phyloP scores from a whole-genome alignment of 805 yeast species.

The Groenewaldozyma tartarivorans region DNA sequence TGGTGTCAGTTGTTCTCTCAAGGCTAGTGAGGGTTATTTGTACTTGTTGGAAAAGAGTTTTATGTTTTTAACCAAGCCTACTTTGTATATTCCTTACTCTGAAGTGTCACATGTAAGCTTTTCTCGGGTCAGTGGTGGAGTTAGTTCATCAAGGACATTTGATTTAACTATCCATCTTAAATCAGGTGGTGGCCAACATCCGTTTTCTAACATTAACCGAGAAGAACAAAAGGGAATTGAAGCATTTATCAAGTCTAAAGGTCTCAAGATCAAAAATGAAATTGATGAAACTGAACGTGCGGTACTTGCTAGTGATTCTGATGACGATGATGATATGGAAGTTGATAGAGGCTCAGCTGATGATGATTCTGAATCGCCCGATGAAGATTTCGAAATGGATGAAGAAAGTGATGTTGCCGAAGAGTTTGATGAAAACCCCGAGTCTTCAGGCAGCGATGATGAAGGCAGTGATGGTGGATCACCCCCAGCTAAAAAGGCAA shows the following conservation, averaged over 20 bases:
- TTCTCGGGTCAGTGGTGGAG: conserved; percentile 79
- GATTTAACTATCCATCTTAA: conserved; percentile 75
- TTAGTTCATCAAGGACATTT: conserved; percentile 75
- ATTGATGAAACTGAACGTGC: conserved; percentile 79
- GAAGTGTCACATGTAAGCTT: conserved; percentile 72
- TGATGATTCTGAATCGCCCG: conserved; percentile 58
- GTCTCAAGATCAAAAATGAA: conserved; percentile 75
- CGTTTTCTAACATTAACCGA: conserved; percentile 79
- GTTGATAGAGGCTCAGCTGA: conserved; percentile 65
- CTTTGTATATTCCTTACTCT: conserved; percentile 77
- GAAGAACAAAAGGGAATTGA: conserved; percentile 83
- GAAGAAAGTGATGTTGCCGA: conserved; percentile 64
- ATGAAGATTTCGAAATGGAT: conserved; percentile 71
- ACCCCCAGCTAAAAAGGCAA: conserved; percentile 6
- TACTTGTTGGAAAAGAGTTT: conserved; percentile 90
- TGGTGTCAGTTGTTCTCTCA: conserved; percentile 83
- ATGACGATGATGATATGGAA: conserved; percentile 37
- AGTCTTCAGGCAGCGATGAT: conserved; percentile 22
- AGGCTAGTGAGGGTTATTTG: conserved; percentile 90
- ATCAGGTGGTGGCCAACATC: conserved; percentile 53
- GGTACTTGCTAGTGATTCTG: conserved; percentile 58
- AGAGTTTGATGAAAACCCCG: conserved; percentile 53
- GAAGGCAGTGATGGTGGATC: conserved; percentile 16
- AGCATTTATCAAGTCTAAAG: conserved; percentile 65
- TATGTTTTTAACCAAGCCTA: conserved; percentile 87